Base-by-base conservation (phyloP, 179 eudicot genomes). In the Dionaea muscipula region DNA sequence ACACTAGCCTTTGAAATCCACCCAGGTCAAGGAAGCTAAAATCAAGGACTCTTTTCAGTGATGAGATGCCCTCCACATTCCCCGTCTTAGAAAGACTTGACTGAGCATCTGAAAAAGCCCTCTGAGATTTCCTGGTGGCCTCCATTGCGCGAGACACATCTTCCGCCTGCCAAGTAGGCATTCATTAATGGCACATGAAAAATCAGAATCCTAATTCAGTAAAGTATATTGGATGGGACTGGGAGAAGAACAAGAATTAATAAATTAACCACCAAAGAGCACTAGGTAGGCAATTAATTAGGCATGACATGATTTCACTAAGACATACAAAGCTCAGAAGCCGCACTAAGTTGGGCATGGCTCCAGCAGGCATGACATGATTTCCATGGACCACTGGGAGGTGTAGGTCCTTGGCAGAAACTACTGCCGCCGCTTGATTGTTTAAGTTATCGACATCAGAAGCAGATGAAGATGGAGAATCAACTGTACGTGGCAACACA, bases 391-490 rank as follows among this genome's bases (percentile, higher is more conserved):
- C 62, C 48, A 64, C 56, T n/a, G 65, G 44, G 51, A 58, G 56
- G 36, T 40, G 52, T 57, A 63, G 56, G 49, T 61, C 67, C 73
- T 56, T 69, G n/a, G n/a, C n/a, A 15, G 55, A 66, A 8, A 60
- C 50, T 36, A 67, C 73, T 17, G 53, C 46, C n/a, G 64, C 58
- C 18, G 60, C 62, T 57, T 67, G 76, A 65, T 73, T 62, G 47
- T 70, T 73, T 26, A 73, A 58, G 61, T 77, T 77, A 61, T 77
- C 81, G 22, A 73, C 59, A 71, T 73, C 81, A 20, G 81, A 77
- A 49, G 78, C 76, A 26, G 78, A 73, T n/a, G 81, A 73, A 37
- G 81, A 73, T 41, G 81, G 78, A 50, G 81, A 76, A 26, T 72
- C 81, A 20, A 55, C 81, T 76, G 69, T n/a, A n/a, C n/a, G 16